Conservation (phyloP, 768 basidiomycete genomes). For the Suillus plorans region DNA sequence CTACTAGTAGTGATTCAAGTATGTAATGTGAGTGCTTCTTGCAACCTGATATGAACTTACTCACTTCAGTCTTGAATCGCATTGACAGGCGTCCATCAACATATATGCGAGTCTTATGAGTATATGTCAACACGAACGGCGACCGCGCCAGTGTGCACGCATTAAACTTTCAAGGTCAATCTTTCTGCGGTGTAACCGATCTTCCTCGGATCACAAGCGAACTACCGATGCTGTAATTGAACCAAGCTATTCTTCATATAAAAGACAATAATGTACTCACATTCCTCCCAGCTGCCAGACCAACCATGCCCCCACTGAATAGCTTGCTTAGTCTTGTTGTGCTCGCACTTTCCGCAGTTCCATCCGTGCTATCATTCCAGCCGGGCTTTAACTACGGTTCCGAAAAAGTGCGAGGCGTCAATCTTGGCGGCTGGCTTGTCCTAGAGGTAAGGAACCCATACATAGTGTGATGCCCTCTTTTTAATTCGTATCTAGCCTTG, state of each 20-base stretch:
- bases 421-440: constrained; percentile 36
- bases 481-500: constrained; percentile 48
- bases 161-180: background rate
- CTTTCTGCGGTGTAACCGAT: background rate
- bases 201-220: background rate
- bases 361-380: constrained; percentile 10
- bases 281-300: background rate
- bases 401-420: constrained; percentile 31
- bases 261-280: background rate
- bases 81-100: background rate
- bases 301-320: constrained; percentile 5
- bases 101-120: background rate
- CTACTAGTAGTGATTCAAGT: too few relatives aligned
- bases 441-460: constrained; percentile 17
- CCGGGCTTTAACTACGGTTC: constrained; percentile 29
- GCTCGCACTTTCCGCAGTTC: constrained; percentile 3
- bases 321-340: background rate
- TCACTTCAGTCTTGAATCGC: background rate
- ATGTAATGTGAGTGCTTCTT: too few relatives aligned
- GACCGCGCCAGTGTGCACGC: background rate
- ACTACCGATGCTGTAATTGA: background rate
- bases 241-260: background rate
- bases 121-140: background rate
- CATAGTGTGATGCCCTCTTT: constrained; percentile 25
- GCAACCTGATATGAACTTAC: background rate